Evolutionary conservation across 1,284 basidiomycete species (phyloP), one percentile per base, ranked within the genome.

Genomic region (Chalciporus piperatoides): DNA sequence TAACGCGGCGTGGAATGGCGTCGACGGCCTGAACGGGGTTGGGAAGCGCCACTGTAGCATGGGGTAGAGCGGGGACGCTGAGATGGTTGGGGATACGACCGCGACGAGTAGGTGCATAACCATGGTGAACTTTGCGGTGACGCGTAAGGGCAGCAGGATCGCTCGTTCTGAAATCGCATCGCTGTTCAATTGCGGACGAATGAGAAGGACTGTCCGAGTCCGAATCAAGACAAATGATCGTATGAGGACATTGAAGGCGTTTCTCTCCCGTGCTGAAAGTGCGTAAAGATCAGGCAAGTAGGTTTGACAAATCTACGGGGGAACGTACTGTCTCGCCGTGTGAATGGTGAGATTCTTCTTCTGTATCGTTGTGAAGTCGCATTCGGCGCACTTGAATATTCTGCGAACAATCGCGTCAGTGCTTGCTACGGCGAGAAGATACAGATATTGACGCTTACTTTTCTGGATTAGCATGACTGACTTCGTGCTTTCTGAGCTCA

Each of bases 111-210:
- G 44, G 51, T 4, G 57, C 57, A 30, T 68, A 55, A 2, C 49
- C 56, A n/a, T 68, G 65, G 5, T 19, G 19, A 12, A 38, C 46
- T 36, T 64, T 63, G 1, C 67, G 57, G 38, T 68, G 65, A 39
- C 48, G 66, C 1, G 65, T 54, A 14, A 65, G 43, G 30, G 60
- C 53, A 0, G 65, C 64, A 2, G 67, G 67, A 27, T 69, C 67
- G 4, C 56, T 42, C 1, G 63, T 65, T 40, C 36, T 49, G 39
- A 55, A 68, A 1, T 50, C 30, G 39, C 63, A 65, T 0, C 9
- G 45, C n/a, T 33, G 19, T 33, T 48, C 42, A 9, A 2, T 2
- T 6, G 4, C 14, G 6, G 52, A 11, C 8, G 33, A 40, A 0
- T 44, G 17, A 4, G 32, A 28, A n/a, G 35, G 15, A 17, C 9